Evolutionary conservation across 1,139 yeast genomes (phyloP).

Genomic region (Zygoascus sp.): DNA sequence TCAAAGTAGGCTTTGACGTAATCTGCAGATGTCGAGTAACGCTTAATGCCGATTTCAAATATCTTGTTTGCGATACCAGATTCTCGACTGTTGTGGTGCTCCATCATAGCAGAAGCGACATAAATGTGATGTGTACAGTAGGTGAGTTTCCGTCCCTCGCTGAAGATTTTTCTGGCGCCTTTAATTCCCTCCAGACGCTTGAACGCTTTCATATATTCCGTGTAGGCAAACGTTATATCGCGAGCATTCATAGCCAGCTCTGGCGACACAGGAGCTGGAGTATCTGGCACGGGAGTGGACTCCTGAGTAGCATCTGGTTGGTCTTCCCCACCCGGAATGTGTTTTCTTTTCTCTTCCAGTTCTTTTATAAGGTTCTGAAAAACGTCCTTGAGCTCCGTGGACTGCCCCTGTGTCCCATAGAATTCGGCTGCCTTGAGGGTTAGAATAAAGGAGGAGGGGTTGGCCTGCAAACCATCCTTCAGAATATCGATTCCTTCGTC

Average conservation of each 20-base stretch:
- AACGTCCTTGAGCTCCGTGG: slow-evolving; percentile 48
- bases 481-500: slow-evolving; percentile 42
- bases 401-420: slow-evolving; percentile 56
- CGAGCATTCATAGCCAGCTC: slow-evolving; percentile 23
- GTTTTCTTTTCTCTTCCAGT: slow-evolving; percentile 21
- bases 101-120: slow-evolving; percentile 79
- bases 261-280: background rate
- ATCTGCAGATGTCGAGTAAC: slow-evolving; percentile 48
- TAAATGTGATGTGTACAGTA: slow-evolving; percentile 71
- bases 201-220: slow-evolving; percentile 36
- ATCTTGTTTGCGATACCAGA: slow-evolving; percentile 69
- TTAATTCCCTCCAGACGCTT: slow-evolving; percentile 39
- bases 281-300: background rate
- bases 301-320: background rate
- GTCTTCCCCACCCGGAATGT: slow-evolving; percentile 4
- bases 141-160: slow-evolving; percentile 66
- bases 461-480: slow-evolving; percentile 54
- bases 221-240: slow-evolving; percentile 34
- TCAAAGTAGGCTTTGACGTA: slow-evolving; percentile 68
- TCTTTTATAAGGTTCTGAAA: slow-evolving; percentile 47
- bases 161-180: slow-evolving; percentile 44
- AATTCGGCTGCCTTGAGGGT: slow-evolving; percentile 65
- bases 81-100: slow-evolving; percentile 57
- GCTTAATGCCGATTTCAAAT: slow-evolving; percentile 73
- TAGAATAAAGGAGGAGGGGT: slow-evolving; percentile 68